Percentiles rank a stretch among this genome's conserved stretches.
These are phyloP conservation scores for Leptomonas pyrrhocoris DNA, from an alignment of 208 protist species.

Conservation along the genomic window DNA sequence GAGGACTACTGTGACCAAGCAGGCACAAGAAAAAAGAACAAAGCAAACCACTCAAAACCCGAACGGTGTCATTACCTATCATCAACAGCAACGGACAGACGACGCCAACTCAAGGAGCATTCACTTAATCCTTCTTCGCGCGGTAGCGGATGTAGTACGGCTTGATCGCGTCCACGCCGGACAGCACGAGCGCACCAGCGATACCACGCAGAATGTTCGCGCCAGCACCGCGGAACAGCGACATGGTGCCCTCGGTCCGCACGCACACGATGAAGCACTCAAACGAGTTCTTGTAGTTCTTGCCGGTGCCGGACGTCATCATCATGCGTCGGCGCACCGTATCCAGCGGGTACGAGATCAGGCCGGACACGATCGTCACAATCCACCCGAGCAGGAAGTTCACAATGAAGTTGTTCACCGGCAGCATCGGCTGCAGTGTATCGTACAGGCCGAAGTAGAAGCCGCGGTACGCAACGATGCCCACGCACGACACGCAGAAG, in stretches of 20 bases:
- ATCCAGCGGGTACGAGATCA: conserved; percentile 97
- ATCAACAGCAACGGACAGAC: not conserved
- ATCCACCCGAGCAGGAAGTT: conserved; percentile 78
- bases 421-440: conserved; percentile 71
- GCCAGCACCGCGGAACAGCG: conserved; percentile 72
- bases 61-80: too few species aligned
- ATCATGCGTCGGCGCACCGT: conserved; percentile 97
- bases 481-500: conserved; percentile 94
- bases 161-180: conserved; percentile 83
- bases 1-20: conserved; percentile 17
- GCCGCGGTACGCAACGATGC: conserved; percentile 97
- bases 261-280: conserved; percentile 67
- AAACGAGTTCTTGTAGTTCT: conserved; percentile 79
- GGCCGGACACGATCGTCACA: conserved; percentile 71
- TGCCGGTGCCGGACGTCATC: conserved; percentile 87
- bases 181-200: conserved; percentile 79
- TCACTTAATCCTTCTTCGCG: conserved; percentile 36
- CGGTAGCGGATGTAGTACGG: conserved; percentile 74
- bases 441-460: conserved; percentile 98
- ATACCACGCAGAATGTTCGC: conserved; percentile 84
- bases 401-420: conserved; percentile 69
- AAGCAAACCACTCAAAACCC: not conserved
- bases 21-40: conserved; percentile 1
- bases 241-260: conserved; percentile 55
- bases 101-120: not conserved